Percentiles rank a stretch among this genome's conserved stretches.
phyloP scores from a whole-genome alignment of 2,329 filamentous ascomycete genomes.

The Stemphylium vesicarium region DNA sequence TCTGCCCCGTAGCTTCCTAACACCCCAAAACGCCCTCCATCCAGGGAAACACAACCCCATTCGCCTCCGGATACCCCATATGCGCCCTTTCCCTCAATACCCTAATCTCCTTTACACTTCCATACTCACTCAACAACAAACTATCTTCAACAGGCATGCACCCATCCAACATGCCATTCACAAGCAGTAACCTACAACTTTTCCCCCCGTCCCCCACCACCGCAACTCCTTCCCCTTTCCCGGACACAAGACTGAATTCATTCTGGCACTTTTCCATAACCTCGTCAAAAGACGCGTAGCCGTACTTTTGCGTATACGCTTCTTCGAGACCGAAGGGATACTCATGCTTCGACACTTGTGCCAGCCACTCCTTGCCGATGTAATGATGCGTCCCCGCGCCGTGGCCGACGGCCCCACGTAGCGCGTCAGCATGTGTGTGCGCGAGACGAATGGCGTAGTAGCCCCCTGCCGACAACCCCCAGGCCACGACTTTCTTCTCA shows the following conservation, averaged over 20 bases:
- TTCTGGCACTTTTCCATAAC: conserved; percentile 57
- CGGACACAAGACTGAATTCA: conserved; percentile 60
- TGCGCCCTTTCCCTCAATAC: conserved; percentile 54
- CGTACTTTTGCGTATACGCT: conserved; percentile 57
- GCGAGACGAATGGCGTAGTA: conserved; percentile 64
- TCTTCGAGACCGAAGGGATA: conserved; percentile 64
- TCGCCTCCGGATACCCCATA: conserved; percentile 53
- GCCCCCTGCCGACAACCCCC: conserved; percentile 64
- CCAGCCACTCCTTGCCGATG: conserved; percentile 62
- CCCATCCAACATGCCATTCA: conserved; percentile 64
- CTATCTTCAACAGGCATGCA: conserved; percentile 68
- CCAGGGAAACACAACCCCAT: conserved; percentile 39
- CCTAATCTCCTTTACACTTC: conserved; percentile 59
- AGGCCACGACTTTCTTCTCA: conserved; percentile 56
- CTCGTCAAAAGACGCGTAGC: conserved; percentile 42
- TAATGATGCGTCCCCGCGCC: conserved; percentile 65
- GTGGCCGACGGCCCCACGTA: conserved; percentile 58
- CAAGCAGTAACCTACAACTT: conserved; percentile 58
- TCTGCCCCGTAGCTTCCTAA: not conserved
- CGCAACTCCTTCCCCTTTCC: conserved; percentile 57
- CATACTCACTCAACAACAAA: conserved; percentile 59
- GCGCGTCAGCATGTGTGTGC: conserved; percentile 59
- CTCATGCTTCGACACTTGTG: conserved; percentile 60
- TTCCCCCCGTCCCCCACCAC: conserved; percentile 45
- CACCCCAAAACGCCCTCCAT: conserved; percentile 37